These are phyloP conservation scores for Blastobotrys elegans DNA, from an alignment of 1,139 yeast species.

Conservation along the genomic window DNA sequence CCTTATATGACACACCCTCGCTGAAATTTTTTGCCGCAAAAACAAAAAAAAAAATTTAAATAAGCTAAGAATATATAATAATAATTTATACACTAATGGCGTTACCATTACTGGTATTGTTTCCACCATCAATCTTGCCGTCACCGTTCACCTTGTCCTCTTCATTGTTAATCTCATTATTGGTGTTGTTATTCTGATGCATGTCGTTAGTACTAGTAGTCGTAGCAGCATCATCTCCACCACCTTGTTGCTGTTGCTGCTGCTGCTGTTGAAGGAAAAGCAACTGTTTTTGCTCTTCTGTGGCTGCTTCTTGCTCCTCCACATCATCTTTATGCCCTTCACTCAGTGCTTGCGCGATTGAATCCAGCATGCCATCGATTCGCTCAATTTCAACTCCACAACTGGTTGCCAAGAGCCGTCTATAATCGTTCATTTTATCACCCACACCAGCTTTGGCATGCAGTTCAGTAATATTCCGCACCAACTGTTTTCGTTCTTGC, in stretches of 20 bases:
- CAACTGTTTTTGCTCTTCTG: slow-evolving; percentile 6
- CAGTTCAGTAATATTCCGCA: slow-evolving; percentile 42
- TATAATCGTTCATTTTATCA: slow-evolving; percentile 71
- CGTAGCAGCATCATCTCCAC: not conserved
- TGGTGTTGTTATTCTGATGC: not conserved
- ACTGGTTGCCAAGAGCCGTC: slow-evolving; percentile 73
- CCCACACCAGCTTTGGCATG: slow-evolving; percentile 44
- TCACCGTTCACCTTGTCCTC: not conserved
- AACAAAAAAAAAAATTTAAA: not conserved
- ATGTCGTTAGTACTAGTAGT: not conserved
- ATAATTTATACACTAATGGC: slow-evolving; percentile 6
- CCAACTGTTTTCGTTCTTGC: slow-evolving; percentile 41
- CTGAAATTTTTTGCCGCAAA: not conserved
- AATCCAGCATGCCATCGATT: slow-evolving; percentile 66
- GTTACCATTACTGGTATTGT: not conserved
- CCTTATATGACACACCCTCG: too few species aligned
- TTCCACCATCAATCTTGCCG: not conserved
- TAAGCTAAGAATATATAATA: not conserved
- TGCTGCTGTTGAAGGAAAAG: too few species aligned
- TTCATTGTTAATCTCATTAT: not conserved
- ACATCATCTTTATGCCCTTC: slow-evolving; percentile 21
- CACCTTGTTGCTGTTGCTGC: not conserved
- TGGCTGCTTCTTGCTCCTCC: slow-evolving; percentile 13
- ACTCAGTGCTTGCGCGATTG: slow-evolving; percentile 44
- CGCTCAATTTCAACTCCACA: slow-evolving; percentile 79